Base-by-base conservation (phyloP, 768 basidiomycete species). In the Goffeauzyma gilvescens region DNA sequence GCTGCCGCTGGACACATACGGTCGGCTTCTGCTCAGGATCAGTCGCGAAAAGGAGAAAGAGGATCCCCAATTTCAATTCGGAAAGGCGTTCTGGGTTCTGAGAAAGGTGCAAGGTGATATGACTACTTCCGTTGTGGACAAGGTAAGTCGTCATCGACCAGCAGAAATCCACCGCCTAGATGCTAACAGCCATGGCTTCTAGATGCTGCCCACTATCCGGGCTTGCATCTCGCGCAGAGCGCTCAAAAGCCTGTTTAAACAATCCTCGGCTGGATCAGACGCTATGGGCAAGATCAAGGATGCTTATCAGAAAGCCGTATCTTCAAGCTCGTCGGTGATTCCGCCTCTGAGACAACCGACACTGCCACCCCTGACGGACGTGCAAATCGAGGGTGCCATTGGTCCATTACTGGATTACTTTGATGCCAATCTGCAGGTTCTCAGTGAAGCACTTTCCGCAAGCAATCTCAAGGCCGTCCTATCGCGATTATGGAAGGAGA, bases 41-140 rank as follows among this genome's bases (percentile, higher is more conserved):
- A 89, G 85, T 58, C 93, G 96, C 87, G 93, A 98, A 58, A 87
- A 89, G 41, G 93, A 96, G 71, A 87, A 90, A 65, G 87, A 93
- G 54, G 93, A 98, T 59, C 83, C 86, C 6, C 82, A 82, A 52
- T 98, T 93, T 69, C 89, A 81, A 69, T 98, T 96, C 55, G 93
- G 93, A 21, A 73, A 87, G 24, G 90, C 79, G 3, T 98, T 98
- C 71, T 72, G 90, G 34, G 55, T 53, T 38, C 62, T 98, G 52
- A 95, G 95, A 65, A 70, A 87, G 24, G 83, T 86, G 0, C 86
- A 96, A 58, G 76, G 73, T 18, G 90, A 98, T 55, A 95, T 98
- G 90, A 74, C 87, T 41, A 72, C 89, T 9, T 81, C 81, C 26
- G 90, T 96, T 63, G 80, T 95, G 44, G 93, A 98, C 69, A 96